These are phyloP conservation scores for Stephanodiscus minutulus DNA, from an alignment of 108 stramenopile species.

Conservation along the genomic window DNA sequence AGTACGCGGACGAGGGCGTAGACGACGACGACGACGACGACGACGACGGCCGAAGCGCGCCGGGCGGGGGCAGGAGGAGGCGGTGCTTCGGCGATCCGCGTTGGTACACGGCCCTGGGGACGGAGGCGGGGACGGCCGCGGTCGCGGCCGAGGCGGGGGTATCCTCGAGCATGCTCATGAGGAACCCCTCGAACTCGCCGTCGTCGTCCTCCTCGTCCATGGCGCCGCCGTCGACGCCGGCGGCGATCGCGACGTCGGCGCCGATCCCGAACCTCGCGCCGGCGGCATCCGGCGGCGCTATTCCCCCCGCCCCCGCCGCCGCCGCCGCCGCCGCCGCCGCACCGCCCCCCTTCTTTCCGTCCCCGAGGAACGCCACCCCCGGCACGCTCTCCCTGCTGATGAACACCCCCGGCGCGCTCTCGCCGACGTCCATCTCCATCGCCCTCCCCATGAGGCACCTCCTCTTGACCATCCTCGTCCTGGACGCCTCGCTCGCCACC, in stretches of 20 bases:
- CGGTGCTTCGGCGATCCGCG: neutral
- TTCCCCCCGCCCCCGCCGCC: slow-evolving; percentile 24
- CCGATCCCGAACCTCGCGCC: too few relatives aligned
- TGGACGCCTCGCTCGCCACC: slow-evolving; percentile 70
- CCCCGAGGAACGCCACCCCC: neutral
- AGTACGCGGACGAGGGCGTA: neutral
- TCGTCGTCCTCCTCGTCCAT: slow-evolving; percentile 24
- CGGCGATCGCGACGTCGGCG: neutral
- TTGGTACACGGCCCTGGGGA: neutral
- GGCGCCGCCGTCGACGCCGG: neutral
- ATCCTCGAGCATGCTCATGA: slow-evolving; percentile 36
- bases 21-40: slow-evolving; percentile 12
- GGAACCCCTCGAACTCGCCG: slow-evolving; percentile 35
- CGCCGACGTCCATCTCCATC: slow-evolving; percentile 59
- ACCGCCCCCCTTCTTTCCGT: slow-evolving; percentile 12
- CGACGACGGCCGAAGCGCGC: neutral
- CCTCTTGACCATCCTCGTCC: slow-evolving; percentile 65
- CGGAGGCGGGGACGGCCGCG: neutral
- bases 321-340: slow-evolving; percentile 19
- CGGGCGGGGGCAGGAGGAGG: neutral
- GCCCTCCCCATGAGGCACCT: slow-evolving; percentile 86
- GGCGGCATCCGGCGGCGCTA: too few relatives aligned
- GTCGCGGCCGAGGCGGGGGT: neutral
- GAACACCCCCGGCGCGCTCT: slow-evolving; percentile 69
- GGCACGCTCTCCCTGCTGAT: slow-evolving; percentile 56